Evolutionary conservation across 2,329 filamentous ascomycete genomes (phyloP), one percentile per base, ranked within the genome.

Genomic region (Peltaster fructicola): DNA sequence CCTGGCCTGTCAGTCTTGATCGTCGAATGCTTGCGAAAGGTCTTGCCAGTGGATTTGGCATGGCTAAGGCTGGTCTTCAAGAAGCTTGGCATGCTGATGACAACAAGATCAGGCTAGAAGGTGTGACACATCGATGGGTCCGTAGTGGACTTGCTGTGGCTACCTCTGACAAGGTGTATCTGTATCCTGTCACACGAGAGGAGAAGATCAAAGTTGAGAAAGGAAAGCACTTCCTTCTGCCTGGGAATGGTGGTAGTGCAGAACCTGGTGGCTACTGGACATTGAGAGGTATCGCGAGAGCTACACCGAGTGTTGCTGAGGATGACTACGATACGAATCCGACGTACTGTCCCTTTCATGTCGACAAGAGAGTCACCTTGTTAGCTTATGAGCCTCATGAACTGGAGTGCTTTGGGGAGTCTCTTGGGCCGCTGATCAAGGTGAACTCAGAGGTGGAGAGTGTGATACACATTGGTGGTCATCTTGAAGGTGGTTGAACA

Each of bases 281-380:
- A 14, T 36, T 58, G 15, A 32, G 38, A 14, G 14, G 26, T n/a
- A 13, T 15, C 10, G 6, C 19, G 3, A 14, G 7, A 3, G n/a
- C 22, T 2, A 21, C 17, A n/a, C 14, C n/a, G 6, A 14, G 19
- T 7, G n/a, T 19, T 13, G 18, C 22, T n/a, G 25, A 27, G 8
- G 18, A 20, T 7, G 27, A 29, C 11, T 29, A 29, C 36, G 88
- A 98, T 45, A 92, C 85, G 2, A 93, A 85, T 43, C 78, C 84
- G 4, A 81, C 85, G 2, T 95, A 92, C 41, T 84, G 92, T 42
- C 85, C 88, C 1, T 93, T 95, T 56, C 85, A 95, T 47, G 88
- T 84, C 0, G 84, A 95, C 43, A 68, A 71, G 27, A 70, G 85
- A 3, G 78, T 95, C 21, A 68, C 64, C n/a, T 59, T 93, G 14